Evolutionary conservation across 176 grass and related monocot genomes (phyloP).

Genomic region (Ananas comosus): DNA sequence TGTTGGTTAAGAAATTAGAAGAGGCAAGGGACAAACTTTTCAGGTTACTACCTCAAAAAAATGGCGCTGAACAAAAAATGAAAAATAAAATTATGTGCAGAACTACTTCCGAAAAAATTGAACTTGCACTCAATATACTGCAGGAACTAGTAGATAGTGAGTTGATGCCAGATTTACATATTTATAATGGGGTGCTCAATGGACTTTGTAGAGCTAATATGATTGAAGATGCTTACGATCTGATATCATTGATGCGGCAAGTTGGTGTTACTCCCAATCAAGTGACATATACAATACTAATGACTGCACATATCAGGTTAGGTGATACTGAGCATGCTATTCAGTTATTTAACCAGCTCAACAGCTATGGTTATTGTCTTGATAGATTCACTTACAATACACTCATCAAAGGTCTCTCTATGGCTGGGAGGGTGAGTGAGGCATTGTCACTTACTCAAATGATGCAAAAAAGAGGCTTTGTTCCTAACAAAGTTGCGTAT

Average conservation of each 20-base stretch:
- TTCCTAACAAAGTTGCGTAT: constrained; percentile 25
- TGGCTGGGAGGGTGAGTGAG: constrained; percentile 19
- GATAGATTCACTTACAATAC: constrained; percentile 20
- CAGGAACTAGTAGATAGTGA: constrained; percentile 23
- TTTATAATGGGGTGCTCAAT: constrained; percentile 35
- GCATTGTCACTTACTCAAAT: constrained; percentile 25
- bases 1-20: constrained; percentile 14
- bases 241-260: constrained; percentile 26
- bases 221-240: constrained; percentile 25
- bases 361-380: constrained; percentile 3
- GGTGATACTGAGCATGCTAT: constrained; percentile 28
- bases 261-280: constrained; percentile 28
- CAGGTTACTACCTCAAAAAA: constrained; percentile 24
- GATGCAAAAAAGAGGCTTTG: constrained; percentile 35
- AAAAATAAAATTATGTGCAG: neutral
- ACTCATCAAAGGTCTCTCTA: constrained; percentile 20
- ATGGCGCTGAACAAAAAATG: neutral
- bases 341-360: constrained; percentile 30
- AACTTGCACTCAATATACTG: constrained; percentile 14
- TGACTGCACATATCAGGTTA: constrained; percentile 17
- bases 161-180: constrained; percentile 28
- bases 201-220: constrained; percentile 34
- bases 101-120: constrained; percentile 4
- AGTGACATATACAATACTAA: constrained; percentile 31
- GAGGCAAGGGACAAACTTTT: constrained; percentile 28